These are phyloP conservation scores for Lepidium africanum DNA, from an alignment of 345 rosid species.

Conservation along the genomic window DNA sequence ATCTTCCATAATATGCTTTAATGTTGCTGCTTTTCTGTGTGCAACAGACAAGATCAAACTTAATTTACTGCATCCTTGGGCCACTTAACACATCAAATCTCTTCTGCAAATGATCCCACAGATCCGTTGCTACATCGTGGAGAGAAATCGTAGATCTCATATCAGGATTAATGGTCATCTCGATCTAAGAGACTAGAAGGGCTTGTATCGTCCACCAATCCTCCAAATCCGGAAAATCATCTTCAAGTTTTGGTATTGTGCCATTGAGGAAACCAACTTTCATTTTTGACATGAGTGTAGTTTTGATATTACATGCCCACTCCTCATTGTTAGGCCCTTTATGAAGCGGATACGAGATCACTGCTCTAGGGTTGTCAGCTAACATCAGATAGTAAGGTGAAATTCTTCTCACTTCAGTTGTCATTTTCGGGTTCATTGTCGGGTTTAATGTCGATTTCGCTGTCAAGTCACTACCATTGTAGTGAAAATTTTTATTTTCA, in stretches of 20 bases:
- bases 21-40: not conserved
- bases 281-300: not conserved
- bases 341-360: too few species aligned
- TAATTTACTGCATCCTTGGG: not conserved
- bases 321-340: too few species aligned
- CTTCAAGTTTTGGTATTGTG: not conserved
- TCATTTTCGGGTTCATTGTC: too few species aligned
- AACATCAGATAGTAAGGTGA: not conserved
- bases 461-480: too few species aligned
- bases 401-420: not conserved
- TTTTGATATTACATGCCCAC: too few species aligned
- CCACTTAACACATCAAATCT: not conserved
- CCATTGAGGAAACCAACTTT: not conserved
- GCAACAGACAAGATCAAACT: not conserved
- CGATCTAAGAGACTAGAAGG: not conserved
- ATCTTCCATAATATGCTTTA: too few species aligned
- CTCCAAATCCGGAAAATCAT: not conserved
- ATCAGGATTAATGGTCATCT: not conserved
- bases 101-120: not conserved
- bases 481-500: too few species aligned
- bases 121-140: not conserved
- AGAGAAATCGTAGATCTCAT: not conserved
- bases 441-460: too few species aligned
- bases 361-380: too few species aligned
- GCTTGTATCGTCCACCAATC: not conserved